Conservation (phyloP, 2,329 filamentous ascomycete genomes). For the Pezicula carpinea region DNA sequence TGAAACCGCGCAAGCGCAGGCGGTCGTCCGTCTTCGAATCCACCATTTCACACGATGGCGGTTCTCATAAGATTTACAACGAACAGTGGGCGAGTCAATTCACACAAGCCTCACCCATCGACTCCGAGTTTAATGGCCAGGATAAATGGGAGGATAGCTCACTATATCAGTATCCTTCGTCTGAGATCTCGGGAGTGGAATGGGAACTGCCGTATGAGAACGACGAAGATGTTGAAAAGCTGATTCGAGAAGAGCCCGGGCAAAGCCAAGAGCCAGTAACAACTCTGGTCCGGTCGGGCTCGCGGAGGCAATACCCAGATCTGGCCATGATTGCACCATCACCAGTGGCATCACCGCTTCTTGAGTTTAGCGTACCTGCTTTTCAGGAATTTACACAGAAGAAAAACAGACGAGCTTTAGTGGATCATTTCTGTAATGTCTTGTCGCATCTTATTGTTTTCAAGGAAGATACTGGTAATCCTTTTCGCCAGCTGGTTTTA, state of each 20-base stretch:
- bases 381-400: slow-evolving; percentile 54
- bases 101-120: slow-evolving; percentile 12
- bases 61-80: slow-evolving; percentile 13
- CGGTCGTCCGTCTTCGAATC: slow-evolving; percentile 20
- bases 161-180: slow-evolving; percentile 16
- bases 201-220: slow-evolving; percentile 16
- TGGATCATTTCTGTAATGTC: slow-evolving; percentile 61
- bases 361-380: slow-evolving; percentile 47
- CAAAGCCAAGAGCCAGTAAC: slow-evolving; percentile 3
- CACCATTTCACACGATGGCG: slow-evolving; percentile 15
- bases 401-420: slow-evolving; percentile 48
- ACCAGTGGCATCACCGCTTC: slow-evolving; percentile 26
- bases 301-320: slow-evolving; percentile 26
- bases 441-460: slow-evolving; percentile 62
- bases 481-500: slow-evolving; percentile 59
- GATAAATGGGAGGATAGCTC: slow-evolving; percentile 19
- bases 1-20: slow-evolving; percentile 25
- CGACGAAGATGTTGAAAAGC: slow-evolving; percentile 22
- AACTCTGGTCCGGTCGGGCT: slow-evolving; percentile 15
- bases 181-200: slow-evolving; percentile 11
- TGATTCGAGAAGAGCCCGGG: slow-evolving; percentile 12
- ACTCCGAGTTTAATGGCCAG: slow-evolving; percentile 5
- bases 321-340: slow-evolving; percentile 27
- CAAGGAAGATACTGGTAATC: slow-evolving; percentile 57
- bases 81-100: slow-evolving; percentile 19